Evolutionary conservation across 1,284 basidiomycete genomes (phyloP), one percentile per base, ranked within the genome.

Genomic region (Naganishia sp.): DNA sequence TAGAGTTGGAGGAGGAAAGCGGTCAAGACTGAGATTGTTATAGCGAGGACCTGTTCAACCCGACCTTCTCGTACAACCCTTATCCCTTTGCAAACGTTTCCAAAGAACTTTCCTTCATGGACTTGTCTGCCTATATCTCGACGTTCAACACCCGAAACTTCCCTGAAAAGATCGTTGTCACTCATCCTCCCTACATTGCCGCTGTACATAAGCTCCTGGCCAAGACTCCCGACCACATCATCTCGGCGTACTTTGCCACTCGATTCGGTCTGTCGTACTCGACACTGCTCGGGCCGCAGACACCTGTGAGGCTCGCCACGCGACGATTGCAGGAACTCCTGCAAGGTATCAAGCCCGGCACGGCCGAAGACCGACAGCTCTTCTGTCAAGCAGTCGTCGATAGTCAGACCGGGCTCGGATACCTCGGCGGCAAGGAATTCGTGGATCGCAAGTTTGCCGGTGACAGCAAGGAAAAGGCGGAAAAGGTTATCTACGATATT

Each of bases 21-120:
- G 21, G 13, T 21, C 9, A 11, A n/a, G 36, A 18, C 25, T 25
- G 21, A 18, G 25, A 23, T 82, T 39, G 6, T 39, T 36, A 7
- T 39, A 85, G 72, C 83, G 90, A 82, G 84, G 76, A 80, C 66
- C 74, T 84, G 52, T 79, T 76, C 68, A 82, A 98, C 75, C 95
- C 94, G 0, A 82, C 92, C 64, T 88, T 84, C 54, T 90, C 91
- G 0, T 98, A 99, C 82, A 97, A 99, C 78, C 93, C 93, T 2
- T 84, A 85, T 53, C 80, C 84, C 0, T 81, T 92, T 67, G 82
- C 84, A 65, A 87, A 89, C 63, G 82, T 95, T 59, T 86, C 87
- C n/a, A 81, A 84, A 9, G 81, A 87, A 4, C 81, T 97, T 18
- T 85, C 88, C 1, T 86, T 92, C 74, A 85, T 98, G 71, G 83